Evolutionary conservation across 1,284 basidiomycete species (phyloP).

Genomic region (Tetrapyrgos nigripes): DNA sequence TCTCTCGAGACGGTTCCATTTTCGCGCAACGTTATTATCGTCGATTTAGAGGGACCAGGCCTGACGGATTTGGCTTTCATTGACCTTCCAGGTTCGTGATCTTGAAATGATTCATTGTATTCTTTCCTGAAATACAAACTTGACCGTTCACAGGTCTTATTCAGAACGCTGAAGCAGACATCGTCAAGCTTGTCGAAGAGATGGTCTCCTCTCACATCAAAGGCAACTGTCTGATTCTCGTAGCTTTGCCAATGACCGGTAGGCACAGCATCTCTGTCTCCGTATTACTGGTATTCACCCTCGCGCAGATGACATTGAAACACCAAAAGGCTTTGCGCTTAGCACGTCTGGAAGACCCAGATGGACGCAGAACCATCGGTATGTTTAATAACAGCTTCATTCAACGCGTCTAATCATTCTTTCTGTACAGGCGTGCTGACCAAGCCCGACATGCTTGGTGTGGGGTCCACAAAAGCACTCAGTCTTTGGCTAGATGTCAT

Average conservation of each 20-base stretch:
- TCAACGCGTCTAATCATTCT: not conserved
- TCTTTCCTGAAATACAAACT: not conserved
- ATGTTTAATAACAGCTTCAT: slow-evolving; percentile 19
- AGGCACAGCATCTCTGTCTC: slow-evolving; percentile 15
- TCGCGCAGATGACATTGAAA: slow-evolving; percentile 58
- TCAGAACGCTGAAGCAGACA: slow-evolving; percentile 48
- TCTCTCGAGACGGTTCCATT: slow-evolving; percentile 30
- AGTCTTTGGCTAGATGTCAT: slow-evolving; percentile 51
- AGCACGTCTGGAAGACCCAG: slow-evolving; percentile 48
- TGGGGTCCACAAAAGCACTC: slow-evolving; percentile 50
- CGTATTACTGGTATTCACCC: not conserved
- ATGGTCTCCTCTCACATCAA: slow-evolving; percentile 52
- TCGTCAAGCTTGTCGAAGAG: slow-evolving; percentile 48
- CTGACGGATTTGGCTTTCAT: slow-evolving; percentile 50
- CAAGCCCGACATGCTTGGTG: slow-evolving; percentile 53
- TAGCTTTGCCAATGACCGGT: slow-evolving; percentile 63
- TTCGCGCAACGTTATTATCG: slow-evolving; percentile 44
- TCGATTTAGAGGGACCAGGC: slow-evolving; percentile 45
- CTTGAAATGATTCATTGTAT: not conserved
- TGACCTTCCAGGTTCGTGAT: slow-evolving; percentile 48
- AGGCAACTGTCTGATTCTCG: slow-evolving; percentile 58
- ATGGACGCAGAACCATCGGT: slow-evolving; percentile 61
- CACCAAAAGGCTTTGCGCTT: slow-evolving; percentile 54
- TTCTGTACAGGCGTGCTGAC: slow-evolving; percentile 58
- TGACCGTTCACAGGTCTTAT: slow-evolving; percentile 48